Base-by-base conservation (phyloP, 345 rosid species). In the Populus pruinosa region DNA sequence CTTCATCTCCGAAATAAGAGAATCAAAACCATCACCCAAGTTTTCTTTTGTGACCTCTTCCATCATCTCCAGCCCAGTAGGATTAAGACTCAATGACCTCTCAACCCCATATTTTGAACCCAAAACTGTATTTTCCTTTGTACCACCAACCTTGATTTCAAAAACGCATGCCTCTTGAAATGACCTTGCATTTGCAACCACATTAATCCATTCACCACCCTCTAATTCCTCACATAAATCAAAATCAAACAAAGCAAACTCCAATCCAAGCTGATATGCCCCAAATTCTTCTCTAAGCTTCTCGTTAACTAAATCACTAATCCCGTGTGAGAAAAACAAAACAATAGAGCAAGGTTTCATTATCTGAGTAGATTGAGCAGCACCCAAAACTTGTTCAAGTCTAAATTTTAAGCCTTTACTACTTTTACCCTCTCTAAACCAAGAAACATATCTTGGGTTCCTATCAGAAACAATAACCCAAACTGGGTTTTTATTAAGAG, bases 391-490 rank as follows among this genome's bases (percentile, higher is more conserved):
- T 31, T 81, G 80, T 59, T 86, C 82, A 62, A 96, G 71, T 53
- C 93, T 88, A 53, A 72, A 81, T 67, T 67, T 90, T n/a, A 92
- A 85, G 29, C 93, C 97, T 81, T 87, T 66, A 29, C 69, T 90
- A 38, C 55, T 50, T 71, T 47, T 83, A 25, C 43, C 59, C 38
- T 79, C 70, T 43, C 72, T 82, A 14, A 56, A 33, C 99, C 99
- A 93, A 5, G 82, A 76, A 63, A 96, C 77, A 78, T 90, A 90
- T 16, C 27, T 85, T 2, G 96, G 96, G 79, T 96, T 96, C 84
- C 98, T 84, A 73, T 93, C 93, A 0, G 99, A 93, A 27, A 93
- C 98, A 23, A 93, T 76, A 43, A 93, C 80, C 99, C 99, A 96
- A 1, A 85, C 94, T 0, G 99, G 94, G 64, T 18, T 78, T 72